Conservation (phyloP, 1,139 yeast genomes). For the Kodamaea sp. region DNA sequence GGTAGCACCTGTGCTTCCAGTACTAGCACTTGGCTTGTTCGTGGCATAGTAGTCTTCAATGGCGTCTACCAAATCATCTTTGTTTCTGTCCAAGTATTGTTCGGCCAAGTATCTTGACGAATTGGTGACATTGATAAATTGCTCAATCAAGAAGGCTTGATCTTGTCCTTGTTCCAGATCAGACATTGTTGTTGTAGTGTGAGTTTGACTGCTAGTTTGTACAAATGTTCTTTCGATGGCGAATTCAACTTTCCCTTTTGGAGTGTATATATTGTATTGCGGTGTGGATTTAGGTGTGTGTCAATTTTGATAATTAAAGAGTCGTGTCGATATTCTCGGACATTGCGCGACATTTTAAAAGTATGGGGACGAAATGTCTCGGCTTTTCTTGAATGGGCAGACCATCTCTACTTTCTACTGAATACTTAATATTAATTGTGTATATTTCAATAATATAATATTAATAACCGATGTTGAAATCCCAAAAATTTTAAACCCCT, state of each 20-base stretch:
- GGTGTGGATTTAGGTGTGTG: too few relatives aligned
- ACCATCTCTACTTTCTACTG: too few relatives aligned
- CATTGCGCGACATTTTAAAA: too few relatives aligned
- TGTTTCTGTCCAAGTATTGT: conserved; percentile 43
- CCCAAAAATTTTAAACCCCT: conserved; percentile 47
- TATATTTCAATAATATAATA: conserved; percentile 7
- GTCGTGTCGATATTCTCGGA: too few relatives aligned
- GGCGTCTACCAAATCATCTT: conserved; percentile 40
- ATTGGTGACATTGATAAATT: conserved; percentile 50
- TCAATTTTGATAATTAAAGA: too few relatives aligned
- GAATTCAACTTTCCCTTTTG: too few relatives aligned
- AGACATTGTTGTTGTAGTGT: conserved; percentile 25
- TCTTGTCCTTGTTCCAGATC: conserved; percentile 13
- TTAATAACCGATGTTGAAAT: conserved; percentile 44
- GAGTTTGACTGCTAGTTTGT: conserved; percentile 1
- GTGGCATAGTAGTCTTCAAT: conserved; percentile 45
- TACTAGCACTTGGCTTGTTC: conserved; percentile 8
- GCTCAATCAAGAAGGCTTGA: conserved; percentile 38
- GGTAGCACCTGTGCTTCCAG: conserved; percentile 5
- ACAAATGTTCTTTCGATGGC: conserved; percentile 10
- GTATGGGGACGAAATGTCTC: too few relatives aligned
- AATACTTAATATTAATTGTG: neutral
- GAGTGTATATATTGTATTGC: neutral
- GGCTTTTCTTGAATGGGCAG: too few relatives aligned
- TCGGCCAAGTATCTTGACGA: conserved; percentile 42